Evolutionary conservation across 805 yeast genomes (phyloP), one percentile per base, ranked within the genome.

Genomic region (Ogataea zsoltii): DNA sequence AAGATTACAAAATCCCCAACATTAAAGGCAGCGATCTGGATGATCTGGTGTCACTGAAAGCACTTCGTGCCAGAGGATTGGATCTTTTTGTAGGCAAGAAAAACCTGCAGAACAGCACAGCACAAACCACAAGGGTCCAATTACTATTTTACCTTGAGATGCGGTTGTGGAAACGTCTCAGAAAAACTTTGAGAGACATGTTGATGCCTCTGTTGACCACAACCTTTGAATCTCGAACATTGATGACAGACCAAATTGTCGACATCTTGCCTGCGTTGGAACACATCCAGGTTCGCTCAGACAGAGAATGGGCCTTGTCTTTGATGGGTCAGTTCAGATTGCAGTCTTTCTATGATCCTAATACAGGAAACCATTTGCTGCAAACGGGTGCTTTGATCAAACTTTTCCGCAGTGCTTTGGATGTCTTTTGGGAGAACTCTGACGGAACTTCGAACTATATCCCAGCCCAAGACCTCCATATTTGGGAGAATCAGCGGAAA

Each of bases 201-300:
- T 51, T 85, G 3, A 67, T 83, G 9, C 82, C 89, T 0, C 70
- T 80, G 0, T 60, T 85, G 21, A 70, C 86, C 1, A 71, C 82
- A 0, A 79, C 80, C 35, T 50, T 71, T 3, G 57, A 60, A 0
- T 71, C 65, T 49, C 83, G 85, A 54, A 62, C 68, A 0, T 49
- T 62, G 12, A 78, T 83, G 45, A 70, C 82, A 15, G 58, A 65
- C 13, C 88, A 83, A 46, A 69, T 81, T 33, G 67, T 80, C 13
- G 74, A 75, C 33, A 71, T 83, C 0, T 80, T 83, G 79, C 39
- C 76, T 67, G 23, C 62, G 76, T 57, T 81, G 3, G 72, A 71
- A 13, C 68, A 74, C 10, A 66, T 76, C 43, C 78, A 81, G n/a
- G 41, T 49, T 1, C 58, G 65, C 10, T 47, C 67, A 1, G 83